These are phyloP conservation scores for Lactarius pseudohatsudake DNA, from an alignment of 768 basidiomycete species.

Conservation along the genomic window DNA sequence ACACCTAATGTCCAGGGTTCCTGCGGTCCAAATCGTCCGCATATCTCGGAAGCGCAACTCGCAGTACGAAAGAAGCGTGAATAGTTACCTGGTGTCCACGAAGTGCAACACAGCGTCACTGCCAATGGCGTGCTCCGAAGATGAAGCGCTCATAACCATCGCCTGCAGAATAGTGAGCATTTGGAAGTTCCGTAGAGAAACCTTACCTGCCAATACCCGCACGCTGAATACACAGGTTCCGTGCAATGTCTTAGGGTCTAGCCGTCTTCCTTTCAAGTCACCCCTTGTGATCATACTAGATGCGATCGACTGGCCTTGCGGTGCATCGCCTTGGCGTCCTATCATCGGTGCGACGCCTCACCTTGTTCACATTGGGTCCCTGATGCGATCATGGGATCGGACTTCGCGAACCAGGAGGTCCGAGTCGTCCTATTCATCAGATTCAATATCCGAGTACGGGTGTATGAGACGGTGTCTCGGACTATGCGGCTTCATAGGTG, in stretches of 20 bases:
- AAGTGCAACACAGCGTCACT: background rate
- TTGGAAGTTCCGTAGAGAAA: background rate
- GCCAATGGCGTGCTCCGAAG: background rate
- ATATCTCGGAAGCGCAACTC: background rate
- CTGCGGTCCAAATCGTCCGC: background rate
- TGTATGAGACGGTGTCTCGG: background rate
- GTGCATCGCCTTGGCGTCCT: background rate
- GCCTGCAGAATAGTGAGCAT: background rate
- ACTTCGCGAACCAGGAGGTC: background rate
- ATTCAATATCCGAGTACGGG: background rate
- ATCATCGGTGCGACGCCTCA: background rate
- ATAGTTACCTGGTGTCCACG: background rate
- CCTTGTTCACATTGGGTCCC: background rate
- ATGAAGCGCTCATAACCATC: background rate
- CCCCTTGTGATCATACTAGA: background rate
- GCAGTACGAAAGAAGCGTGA: background rate
- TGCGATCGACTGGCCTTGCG: background rate
- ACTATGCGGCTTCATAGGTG: background rate
- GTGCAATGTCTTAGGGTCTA: background rate
- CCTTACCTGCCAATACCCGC: background rate
- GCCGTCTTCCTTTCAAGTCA: background rate
- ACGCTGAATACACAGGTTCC: background rate
- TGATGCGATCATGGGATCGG: background rate
- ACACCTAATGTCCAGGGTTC: background rate
- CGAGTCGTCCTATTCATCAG: background rate